phyloP scores from a whole-genome alignment of 2,329 filamentous ascomycete species.

The Seiridium cupressi region DNA sequence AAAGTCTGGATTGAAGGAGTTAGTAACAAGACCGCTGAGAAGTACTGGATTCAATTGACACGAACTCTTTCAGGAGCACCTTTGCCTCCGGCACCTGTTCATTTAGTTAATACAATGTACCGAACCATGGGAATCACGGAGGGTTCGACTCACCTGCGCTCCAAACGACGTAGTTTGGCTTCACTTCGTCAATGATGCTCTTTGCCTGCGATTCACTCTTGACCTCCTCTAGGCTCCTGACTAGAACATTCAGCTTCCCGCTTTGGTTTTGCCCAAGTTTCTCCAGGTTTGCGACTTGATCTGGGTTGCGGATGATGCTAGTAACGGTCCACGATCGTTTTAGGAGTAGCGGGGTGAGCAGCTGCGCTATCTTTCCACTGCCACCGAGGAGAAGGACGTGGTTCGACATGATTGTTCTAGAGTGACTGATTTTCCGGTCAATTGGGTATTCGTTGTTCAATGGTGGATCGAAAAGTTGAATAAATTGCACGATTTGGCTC shows the following conservation, averaged over 20 bases:
- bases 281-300: conserved; percentile 64
- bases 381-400: conserved; percentile 75
- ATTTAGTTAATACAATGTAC: not conserved
- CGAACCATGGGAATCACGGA: not conserved
- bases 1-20: conserved; percentile 17
- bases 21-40: no score
- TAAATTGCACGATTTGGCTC: no score
- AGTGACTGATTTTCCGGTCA: no score
- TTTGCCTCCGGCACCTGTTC: conserved; percentile 55
- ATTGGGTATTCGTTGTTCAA: no score
- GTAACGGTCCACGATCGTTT: conserved; percentile 74
- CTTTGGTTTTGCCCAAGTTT: conserved; percentile 56
- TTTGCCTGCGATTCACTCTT: conserved; percentile 61
- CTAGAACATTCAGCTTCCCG: conserved; percentile 66
- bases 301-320: conserved; percentile 71
- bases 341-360: conserved; percentile 75
- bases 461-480: not conserved
- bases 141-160: conserved; percentile 52
- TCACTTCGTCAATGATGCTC: conserved; percentile 58
- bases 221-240: conserved; percentile 71
- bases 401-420: conserved; percentile 1
- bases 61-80: conserved; percentile 49
- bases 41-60: not conserved
- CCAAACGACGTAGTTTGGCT: conserved; percentile 67
- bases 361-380: conserved; percentile 75